phyloP scores from a whole-genome alignment of 1,284 basidiomycete species.

The Trichosporon ovoides region DNA sequence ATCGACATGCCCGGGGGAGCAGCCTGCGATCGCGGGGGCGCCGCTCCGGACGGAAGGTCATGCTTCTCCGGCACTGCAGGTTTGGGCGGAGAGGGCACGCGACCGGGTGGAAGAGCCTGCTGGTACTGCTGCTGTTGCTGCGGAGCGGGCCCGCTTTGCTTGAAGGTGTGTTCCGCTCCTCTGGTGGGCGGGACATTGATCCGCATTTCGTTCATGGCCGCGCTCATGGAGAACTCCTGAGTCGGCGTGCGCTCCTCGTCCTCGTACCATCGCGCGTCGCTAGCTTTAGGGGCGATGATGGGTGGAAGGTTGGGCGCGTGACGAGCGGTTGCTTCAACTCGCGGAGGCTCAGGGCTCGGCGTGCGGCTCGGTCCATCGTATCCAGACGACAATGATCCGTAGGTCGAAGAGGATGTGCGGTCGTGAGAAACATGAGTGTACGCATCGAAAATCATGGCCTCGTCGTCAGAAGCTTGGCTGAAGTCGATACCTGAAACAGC shows the following conservation, averaged over 20 bases:
- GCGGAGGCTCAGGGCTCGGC: slow-evolving; percentile 8
- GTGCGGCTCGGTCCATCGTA: slow-evolving; percentile 46
- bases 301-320: slow-evolving; percentile 19
- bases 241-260: slow-evolving; percentile 39
- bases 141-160: not conserved
- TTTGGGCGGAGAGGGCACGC: not conserved
- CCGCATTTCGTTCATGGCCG: slow-evolving; percentile 17
- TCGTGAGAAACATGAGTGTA: slow-evolving; percentile 53
- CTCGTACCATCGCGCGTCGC: slow-evolving; percentile 32
- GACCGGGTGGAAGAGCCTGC: slow-evolving; percentile 12
- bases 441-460: slow-evolving; percentile 72
- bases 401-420: slow-evolving; percentile 16
- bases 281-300: slow-evolving; percentile 14
- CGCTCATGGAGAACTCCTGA: slow-evolving; percentile 33
- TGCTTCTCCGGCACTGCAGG: slow-evolving; percentile 1
- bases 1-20: slow-evolving; percentile 24
- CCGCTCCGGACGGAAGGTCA: slow-evolving; percentile 35
- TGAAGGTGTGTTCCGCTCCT: slow-evolving; percentile 12
- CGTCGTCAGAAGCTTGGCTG: slow-evolving; percentile 58
- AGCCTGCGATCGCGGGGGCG: slow-evolving; percentile 28
- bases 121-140: slow-evolving; percentile 3
- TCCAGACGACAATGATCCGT: slow-evolving; percentile 45
- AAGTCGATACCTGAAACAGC: slow-evolving; percentile 26
- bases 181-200: slow-evolving; percentile 4
- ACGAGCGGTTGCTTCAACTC: slow-evolving; percentile 13